These are phyloP conservation scores for Pseudoperonospora humuli DNA, from an alignment of 352 stramenopile species.

Conservation along the genomic window DNA sequence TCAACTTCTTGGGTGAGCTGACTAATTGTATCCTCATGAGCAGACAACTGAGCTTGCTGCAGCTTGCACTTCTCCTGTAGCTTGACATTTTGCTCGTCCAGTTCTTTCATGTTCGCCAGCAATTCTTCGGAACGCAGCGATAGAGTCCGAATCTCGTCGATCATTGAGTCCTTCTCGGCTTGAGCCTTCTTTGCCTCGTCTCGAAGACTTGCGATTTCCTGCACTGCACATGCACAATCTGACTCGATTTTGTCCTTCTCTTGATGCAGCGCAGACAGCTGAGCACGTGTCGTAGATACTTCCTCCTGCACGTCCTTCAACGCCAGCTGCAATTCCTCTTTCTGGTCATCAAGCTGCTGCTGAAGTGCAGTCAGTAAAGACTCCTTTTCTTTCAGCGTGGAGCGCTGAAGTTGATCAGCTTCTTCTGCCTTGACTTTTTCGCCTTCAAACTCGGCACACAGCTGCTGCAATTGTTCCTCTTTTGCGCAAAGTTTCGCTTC, in stretches of 20 bases:
- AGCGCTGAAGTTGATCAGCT: constrained; percentile 8
- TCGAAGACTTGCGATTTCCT: constrained; percentile 16
- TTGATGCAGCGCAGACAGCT: constrained; percentile 13
- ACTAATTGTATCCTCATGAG: constrained; percentile 13
- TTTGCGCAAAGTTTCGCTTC: constrained; percentile 18
- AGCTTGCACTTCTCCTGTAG: constrained; percentile 18
- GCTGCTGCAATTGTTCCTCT: constrained; percentile 11
- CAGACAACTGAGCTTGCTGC: constrained; percentile 11
- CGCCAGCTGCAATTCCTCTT: constrained; percentile 16
- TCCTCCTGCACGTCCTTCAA: constrained; percentile 12
- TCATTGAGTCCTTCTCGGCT: constrained; percentile 16
- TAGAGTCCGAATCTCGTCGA: constrained; percentile 14
- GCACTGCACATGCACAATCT: constrained; percentile 3
- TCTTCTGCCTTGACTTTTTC: constrained; percentile 12
- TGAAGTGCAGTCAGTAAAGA: constrained; percentile 31
- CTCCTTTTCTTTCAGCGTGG: constrained; percentile 18
- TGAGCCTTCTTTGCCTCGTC: constrained; percentile 9
- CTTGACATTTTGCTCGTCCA: constrained; percentile 10
- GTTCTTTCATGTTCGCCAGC: constrained; percentile 3
- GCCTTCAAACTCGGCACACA: constrained; percentile 15
- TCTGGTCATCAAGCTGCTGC: constrained; percentile 35
- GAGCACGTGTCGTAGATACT: constrained; percentile 10
- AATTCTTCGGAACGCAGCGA: constrained; percentile 10
- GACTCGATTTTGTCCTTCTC: constrained; percentile 15
- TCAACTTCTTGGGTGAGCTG: constrained; percentile 12